These are phyloP conservation scores for Akebia trifoliata DNA, from an alignment of 164 flowering plant genomes.

Conservation along the genomic window DNA sequence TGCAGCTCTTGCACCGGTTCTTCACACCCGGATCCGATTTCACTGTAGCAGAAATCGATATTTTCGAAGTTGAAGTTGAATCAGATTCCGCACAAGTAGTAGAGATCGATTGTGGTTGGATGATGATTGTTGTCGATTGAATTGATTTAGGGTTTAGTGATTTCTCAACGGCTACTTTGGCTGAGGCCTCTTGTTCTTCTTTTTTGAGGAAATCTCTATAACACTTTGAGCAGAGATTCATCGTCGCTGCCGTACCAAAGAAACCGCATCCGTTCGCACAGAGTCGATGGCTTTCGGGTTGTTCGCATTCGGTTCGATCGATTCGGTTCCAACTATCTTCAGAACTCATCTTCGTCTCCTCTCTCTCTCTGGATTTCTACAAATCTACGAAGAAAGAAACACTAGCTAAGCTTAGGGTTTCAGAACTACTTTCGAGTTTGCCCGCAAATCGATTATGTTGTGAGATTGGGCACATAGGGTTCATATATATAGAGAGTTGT, in stretches of 20 bases:
- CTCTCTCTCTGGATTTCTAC: not conserved
- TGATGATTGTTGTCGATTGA: not conserved
- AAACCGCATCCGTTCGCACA: slow-evolving; percentile 21
- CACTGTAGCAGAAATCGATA: not conserved
- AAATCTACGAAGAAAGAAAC: not conserved
- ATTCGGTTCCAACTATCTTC: not conserved
- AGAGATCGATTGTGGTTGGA: too few species aligned
- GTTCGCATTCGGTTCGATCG: slow-evolving; percentile 5
- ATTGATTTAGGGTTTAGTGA: slow-evolving; percentile 2
- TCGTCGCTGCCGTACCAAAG: slow-evolving; percentile 14
- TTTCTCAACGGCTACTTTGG: slow-evolving; percentile 7
- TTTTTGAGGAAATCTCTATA: slow-evolving; percentile 3
- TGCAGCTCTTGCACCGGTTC: slow-evolving; percentile 14
- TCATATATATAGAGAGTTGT: not conserved
- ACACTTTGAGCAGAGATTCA: slow-evolving; percentile 21
- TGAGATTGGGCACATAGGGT: too few species aligned
- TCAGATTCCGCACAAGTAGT: too few species aligned
- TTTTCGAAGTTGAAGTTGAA: too few species aligned
- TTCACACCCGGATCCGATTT: not conserved
- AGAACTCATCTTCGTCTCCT: slow-evolving; percentile 2
- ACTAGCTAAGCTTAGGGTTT: not conserved
- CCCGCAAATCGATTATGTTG: too few species aligned
- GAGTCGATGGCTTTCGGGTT: slow-evolving; percentile 1
- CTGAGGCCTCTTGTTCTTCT: slow-evolving; percentile 6
- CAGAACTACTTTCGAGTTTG: too few species aligned